phyloP scores from a whole-genome alignment of 2,329 filamentous ascomycete species.

The Fusarium dlaminii region DNA sequence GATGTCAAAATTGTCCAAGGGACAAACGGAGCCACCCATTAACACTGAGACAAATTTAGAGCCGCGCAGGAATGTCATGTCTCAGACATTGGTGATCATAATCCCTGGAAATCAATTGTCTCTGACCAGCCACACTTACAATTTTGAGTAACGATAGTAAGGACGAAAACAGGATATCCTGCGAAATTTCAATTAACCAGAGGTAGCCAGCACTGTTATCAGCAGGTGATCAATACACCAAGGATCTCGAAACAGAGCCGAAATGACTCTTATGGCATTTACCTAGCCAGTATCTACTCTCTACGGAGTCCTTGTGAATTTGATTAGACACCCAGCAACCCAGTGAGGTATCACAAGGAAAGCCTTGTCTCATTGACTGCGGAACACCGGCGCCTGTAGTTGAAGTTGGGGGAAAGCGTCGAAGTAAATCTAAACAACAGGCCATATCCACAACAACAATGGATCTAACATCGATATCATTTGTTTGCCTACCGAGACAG shows the following conservation, averaged over 20 bases:
- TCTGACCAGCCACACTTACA: conserved; percentile 8
- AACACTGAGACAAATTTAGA: conserved; percentile 8
- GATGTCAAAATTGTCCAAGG: neutral
- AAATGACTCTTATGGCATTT: conserved; percentile 20
- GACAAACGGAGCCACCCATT: neutral
- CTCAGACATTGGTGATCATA: neutral
- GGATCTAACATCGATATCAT: neutral
- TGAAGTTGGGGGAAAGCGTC: conserved; percentile 4
- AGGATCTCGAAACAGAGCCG: conserved; percentile 27
- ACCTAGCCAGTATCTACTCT: neutral
- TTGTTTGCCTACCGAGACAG: conserved; percentile 1
- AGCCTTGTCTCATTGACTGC: neutral
- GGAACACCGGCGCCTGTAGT: conserved; percentile 30
- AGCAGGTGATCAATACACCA: neutral
- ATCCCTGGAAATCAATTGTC: neutral
- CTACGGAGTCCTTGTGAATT: neutral
- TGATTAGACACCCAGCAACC: neutral
- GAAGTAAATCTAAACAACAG: conserved; percentile 4
- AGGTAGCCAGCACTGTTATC: conserved; percentile 1
- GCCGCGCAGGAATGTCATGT: conserved; percentile 7
- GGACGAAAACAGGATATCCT: neutral
- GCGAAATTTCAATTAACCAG: neutral
- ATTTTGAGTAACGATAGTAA: neutral
- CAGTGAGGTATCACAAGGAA: neutral
- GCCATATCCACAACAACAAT: neutral